phyloP scores from a whole-genome alignment of 768 basidiomycete species.

The Trametes cinnabarina region DNA sequence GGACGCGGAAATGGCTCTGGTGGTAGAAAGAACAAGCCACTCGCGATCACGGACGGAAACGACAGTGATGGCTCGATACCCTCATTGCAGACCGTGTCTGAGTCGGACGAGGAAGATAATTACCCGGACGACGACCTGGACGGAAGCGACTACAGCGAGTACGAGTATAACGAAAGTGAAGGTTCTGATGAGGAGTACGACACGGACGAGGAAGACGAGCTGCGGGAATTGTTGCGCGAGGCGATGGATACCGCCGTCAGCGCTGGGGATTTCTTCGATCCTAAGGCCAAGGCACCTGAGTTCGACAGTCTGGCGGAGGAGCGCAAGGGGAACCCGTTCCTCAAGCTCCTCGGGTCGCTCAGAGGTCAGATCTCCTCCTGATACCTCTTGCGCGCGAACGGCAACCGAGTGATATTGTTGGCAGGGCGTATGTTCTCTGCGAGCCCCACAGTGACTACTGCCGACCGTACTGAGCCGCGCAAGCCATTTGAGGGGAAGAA shows the following conservation, averaged over 20 bases:
- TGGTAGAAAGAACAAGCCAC: conserved; percentile 39
- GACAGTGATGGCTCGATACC: conserved; percentile 63
- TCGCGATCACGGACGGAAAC: conserved; percentile 52
- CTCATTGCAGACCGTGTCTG: conserved; percentile 61
- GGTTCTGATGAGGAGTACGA: conserved; percentile 51
- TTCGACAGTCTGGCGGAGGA: conserved; percentile 45
- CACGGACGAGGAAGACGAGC: conserved; percentile 65
- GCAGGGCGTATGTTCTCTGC: conserved; percentile 65
- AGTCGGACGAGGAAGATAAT: conserved; percentile 52
- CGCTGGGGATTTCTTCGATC: conserved; percentile 57
- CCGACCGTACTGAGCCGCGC: conserved; percentile 33
- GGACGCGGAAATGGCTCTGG: conserved; percentile 21
- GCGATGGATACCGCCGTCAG: conserved; percentile 70
- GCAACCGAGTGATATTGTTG: no score
- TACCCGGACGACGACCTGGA: conserved; percentile 42
- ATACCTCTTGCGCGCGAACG: not conserved
- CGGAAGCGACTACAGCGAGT: conserved; percentile 38
- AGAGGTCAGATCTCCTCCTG: conserved; percentile 48
- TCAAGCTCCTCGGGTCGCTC: conserved; percentile 71
- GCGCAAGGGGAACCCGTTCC: conserved; percentile 70
- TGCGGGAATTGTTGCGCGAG: conserved; percentile 59
- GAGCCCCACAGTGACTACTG: conserved; percentile 43
- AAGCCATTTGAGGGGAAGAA: conserved; percentile 19
- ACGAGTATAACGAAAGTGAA: conserved; percentile 34
- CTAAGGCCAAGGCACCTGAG: conserved; percentile 35